Base-by-base conservation (phyloP, 768 basidiomycete species). In the Hirschioporus abietinus region DNA sequence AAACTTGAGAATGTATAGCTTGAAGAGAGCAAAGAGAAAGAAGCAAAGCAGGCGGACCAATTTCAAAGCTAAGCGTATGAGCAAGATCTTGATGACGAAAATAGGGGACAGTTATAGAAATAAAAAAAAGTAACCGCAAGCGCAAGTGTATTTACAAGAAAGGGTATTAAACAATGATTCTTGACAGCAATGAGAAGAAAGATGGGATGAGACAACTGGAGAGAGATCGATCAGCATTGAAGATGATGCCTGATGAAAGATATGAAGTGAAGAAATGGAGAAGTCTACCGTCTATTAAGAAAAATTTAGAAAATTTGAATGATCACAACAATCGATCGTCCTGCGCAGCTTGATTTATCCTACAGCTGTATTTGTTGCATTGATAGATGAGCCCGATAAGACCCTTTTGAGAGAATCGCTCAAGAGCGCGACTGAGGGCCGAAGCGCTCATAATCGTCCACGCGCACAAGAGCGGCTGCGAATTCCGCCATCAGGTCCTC, bases 401-500 rank as follows among this genome's bases (percentile, higher is more conserved):
- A 30, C 30, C 30, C 30, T 30, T 30, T 30, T 30, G 30, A 30
- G 30, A 30, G 8, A 52, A 3, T 15, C 20, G 12, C 20, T 52
- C 42, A 52, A 3, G 42, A 5, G 42, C 42, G 42, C 15, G 42
- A 12, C 12, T 3, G 42, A 52, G 42, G 12, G 42, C 42, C 42
- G 20, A 52, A 52, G 42, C 42, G 42, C 42, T 52, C 42, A 10
- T 52, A 52, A 6, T 61, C 60, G 25, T 61, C 60, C 60, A 24
- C 60, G 18, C 60, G 60, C 3, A 25, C 30, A 17, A 61, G 30
- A 12, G 60, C 60, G 25, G 10, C 60, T 15, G 60, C 60, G 60
- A 61, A 61, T 15, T 61, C 60, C 17, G 25, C 12, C 60, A 61
- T 61, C 60, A 61, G 60, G 25, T 25, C 60, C 25, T 25, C 24